Evolutionary conservation across 768 basidiomycete species (phyloP), one percentile per base, ranked within the genome.

Genomic region (Pilatotrama ljubarskyi): DNA sequence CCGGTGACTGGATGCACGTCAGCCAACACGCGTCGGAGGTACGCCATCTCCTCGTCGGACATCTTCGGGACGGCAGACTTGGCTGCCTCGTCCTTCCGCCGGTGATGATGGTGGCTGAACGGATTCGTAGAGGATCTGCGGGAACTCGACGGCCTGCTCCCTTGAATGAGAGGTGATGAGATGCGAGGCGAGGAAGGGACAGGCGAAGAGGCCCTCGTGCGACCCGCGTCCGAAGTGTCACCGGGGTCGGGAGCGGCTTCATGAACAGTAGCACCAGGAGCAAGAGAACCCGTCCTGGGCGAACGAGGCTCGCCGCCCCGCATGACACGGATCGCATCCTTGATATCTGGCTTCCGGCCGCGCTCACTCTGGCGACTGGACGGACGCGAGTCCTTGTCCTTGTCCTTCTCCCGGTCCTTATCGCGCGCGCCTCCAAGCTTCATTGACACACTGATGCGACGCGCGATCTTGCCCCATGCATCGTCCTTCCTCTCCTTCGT

Each of bases 11-110:
- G 73, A 29, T 80, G 76, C 18, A 86, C 76, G 57, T 91, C 88
- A 0, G 89, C 86, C 10, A 91, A 78, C 35, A 91, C 82, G 55
- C 79, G 80, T 18, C 85, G 83, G 14, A 92, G 77, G 69, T 91
- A 92, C 50, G 82, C 85, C 3, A 80, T 72, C 65, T 93, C 86
- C 41, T 83, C 82, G 15, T 77, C 61, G 1, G 80, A 75, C 4
- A 81, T 79, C 70, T 85, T 87, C 0, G 83, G 84, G 0, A 78
- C 75, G 58, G 82, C 83, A 0, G 79, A 79, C 42, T 74, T 76
- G 6, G 66, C 36, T 13, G 61, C 51, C 56, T 78, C 84, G 11
- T 54, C 42, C 37, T 61, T 52, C 22, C 53, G 42, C 2, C 46
- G 41, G 36, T 42, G 47, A 41, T 50, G 35, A 40, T 62, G 62